Evolutionary conservation across 1,284 basidiomycete species (phyloP).

Genomic region (Irpex sp.): DNA sequence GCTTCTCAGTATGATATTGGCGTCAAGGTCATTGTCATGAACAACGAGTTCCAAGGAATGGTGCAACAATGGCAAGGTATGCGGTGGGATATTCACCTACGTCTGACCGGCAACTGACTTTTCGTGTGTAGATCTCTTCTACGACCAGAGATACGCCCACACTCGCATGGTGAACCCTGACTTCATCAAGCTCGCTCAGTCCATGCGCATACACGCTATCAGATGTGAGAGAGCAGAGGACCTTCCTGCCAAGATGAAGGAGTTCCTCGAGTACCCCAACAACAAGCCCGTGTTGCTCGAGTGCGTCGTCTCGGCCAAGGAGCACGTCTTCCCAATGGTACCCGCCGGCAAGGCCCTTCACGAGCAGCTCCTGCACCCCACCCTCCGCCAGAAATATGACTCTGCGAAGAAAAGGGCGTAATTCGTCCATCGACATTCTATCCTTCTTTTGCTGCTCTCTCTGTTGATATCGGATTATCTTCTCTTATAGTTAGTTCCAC

Average conservation of each 20-base stretch:
- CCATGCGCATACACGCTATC: constrained; percentile 92
- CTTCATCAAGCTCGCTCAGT: constrained; percentile 83
- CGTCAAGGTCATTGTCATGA: constrained; percentile 87
- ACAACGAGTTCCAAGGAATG: constrained; percentile 99
- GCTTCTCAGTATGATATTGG: constrained; percentile 91
- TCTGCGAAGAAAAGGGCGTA: constrained; percentile 18
- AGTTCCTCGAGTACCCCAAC: constrained; percentile 94
- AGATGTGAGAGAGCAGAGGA: constrained; percentile 72
- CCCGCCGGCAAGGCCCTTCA: constrained; percentile 90
- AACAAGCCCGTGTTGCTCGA: constrained; percentile 88
- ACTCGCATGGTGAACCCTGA: constrained; percentile 94
- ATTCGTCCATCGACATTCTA: neutral
- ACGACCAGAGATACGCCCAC: constrained; percentile 92
- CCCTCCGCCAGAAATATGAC: constrained; percentile 24
- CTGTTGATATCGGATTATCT: neutral
- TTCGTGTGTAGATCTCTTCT: constrained; percentile 76
- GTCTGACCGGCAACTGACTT: neutral
- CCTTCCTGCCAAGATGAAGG: constrained; percentile 93
- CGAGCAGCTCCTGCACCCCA: constrained; percentile 72
- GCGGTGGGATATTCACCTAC: constrained; percentile 14
- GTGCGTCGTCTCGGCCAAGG: constrained; percentile 81
- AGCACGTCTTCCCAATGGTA: constrained; percentile 96
- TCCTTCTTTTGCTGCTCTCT: neutral
- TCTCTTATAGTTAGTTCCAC: neutral
- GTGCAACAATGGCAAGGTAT: constrained; percentile 96